These are phyloP conservation scores for Ilex aquifolium DNA, from an alignment of 257 asterid species.

Conservation along the genomic window DNA sequence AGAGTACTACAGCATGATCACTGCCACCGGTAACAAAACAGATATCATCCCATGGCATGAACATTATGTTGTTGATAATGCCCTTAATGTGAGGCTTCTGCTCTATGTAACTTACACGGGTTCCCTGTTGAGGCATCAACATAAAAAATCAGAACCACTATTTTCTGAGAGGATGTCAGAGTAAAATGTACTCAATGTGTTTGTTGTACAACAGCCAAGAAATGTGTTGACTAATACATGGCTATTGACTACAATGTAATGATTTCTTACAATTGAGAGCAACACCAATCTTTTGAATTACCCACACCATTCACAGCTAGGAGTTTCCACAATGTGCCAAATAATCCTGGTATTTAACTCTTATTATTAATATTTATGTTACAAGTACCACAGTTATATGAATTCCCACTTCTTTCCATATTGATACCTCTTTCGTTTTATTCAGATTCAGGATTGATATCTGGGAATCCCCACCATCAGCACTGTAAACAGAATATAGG, in stretches of 20 bases:
- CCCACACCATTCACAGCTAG: not conserved
- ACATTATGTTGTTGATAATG: constrained; percentile 68
- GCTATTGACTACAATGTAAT: no score
- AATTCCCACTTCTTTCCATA: no score
- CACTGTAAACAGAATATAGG: constrained; percentile 70
- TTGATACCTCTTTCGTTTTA: constrained; percentile 53
- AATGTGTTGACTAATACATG: no score
- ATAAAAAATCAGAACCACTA: constrained; percentile 1
- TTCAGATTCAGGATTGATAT: constrained; percentile 62
- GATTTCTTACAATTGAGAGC: no score
- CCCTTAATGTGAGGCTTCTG: constrained; percentile 85
- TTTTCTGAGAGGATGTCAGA: not conserved
- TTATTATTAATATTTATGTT: no score
- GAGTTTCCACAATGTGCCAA: not conserved
- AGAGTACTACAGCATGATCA: constrained; percentile 82
- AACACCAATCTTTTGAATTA: no score
- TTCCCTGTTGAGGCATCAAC: constrained; percentile 32
- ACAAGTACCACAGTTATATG: no score
- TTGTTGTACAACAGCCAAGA: no score
- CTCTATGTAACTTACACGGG: constrained; percentile 46
- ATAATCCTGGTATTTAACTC: no score
- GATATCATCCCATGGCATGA: constrained; percentile 84
- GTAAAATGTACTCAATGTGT: no score
- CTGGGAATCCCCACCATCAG: constrained; percentile 82
- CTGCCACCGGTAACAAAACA: constrained; percentile 83